Conservation (phyloP, 768 basidiomycete genomes). For the Agaricus blazei region DNA sequence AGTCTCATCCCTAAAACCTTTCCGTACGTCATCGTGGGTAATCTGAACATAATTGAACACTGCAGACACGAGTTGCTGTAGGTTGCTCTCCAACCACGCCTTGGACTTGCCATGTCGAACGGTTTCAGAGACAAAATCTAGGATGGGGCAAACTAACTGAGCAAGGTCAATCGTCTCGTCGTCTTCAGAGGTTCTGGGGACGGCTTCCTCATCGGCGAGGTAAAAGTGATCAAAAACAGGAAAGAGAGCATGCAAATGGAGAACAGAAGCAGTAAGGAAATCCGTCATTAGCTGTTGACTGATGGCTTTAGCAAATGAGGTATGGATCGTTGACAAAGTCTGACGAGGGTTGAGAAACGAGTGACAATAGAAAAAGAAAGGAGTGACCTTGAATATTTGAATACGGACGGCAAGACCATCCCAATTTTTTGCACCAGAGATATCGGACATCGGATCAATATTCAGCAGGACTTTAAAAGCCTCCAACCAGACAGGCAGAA, state of each 20-base stretch:
- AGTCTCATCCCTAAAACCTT: background rate
- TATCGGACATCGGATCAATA: conserved; percentile 59
- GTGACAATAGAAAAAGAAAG: background rate
- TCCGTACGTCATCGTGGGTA: conserved; percentile 79
- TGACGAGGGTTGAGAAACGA: conserved; percentile 23
- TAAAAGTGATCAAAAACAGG: conserved; percentile 61
- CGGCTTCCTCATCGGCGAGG: conserved; percentile 46
- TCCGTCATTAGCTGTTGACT: conserved; percentile 50
- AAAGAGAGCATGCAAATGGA: conserved; percentile 54
- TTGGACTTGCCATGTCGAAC: conserved; percentile 61
- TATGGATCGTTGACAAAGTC: conserved; percentile 77
- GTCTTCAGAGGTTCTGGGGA: conserved; percentile 59
- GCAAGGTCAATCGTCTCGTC: conserved; percentile 73
- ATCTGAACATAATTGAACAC: conserved; percentile 79
- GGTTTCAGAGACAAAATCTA: conserved; percentile 74
- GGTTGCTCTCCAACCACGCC: conserved; percentile 56
- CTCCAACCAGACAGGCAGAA: conserved; percentile 90
- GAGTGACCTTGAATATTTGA: conserved; percentile 77
- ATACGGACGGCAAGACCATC: conserved; percentile 74
- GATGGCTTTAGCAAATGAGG: conserved; percentile 75
- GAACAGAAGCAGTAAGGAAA: conserved; percentile 53
- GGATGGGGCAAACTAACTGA: conserved; percentile 69
- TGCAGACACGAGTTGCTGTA: conserved; percentile 44
- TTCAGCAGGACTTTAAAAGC: conserved; percentile 77
- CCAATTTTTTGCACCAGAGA: conserved; percentile 61